Evolutionary conservation across 1,284 basidiomycete genomes (phyloP).

Genomic region (Rugosomyces carneus): DNA sequence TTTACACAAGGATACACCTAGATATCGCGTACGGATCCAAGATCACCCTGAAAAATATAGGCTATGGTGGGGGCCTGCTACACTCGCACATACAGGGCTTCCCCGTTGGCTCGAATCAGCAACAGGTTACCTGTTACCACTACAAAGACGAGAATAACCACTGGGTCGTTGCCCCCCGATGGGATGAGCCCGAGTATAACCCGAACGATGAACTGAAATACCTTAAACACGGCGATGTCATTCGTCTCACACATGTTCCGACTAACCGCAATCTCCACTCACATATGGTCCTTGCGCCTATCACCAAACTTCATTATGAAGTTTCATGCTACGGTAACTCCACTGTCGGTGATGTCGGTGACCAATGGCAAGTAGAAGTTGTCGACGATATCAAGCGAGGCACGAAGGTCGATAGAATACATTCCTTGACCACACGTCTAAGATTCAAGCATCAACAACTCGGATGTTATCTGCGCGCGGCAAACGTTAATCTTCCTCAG

Average conservation of each 20-base stretch:
- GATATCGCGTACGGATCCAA: constrained; percentile 90
- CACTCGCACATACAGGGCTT: constrained; percentile 96
- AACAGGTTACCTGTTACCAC: constrained; percentile 98
- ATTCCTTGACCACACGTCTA: constrained; percentile 86
- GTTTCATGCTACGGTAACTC: constrained; percentile 90
- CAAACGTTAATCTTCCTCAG: constrained; percentile 86
- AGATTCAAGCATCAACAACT: constrained; percentile 75
- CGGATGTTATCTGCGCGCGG: constrained; percentile 88
- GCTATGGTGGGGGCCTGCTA: constrained; percentile 92
- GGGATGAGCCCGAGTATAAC: constrained; percentile 69
- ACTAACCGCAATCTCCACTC: constrained; percentile 94
- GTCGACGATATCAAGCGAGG: constrained; percentile 83
- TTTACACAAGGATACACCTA: constrained; percentile 24
- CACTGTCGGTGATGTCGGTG: constrained; percentile 82
- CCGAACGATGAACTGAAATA: constrained; percentile 62
- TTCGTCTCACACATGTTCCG: constrained; percentile 77
- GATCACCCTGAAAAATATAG: constrained; percentile 95
- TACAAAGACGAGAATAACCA: constrained; percentile 99
- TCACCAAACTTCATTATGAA: constrained; percentile 89
- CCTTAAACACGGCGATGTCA: constrained; percentile 72
- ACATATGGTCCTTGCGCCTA: constrained; percentile 81
- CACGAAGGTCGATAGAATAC: constrained; percentile 62
- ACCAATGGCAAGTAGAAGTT: constrained; percentile 92
- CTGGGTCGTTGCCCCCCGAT: constrained; percentile 78
- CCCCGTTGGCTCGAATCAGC: constrained; percentile 89